Percentiles rank a stretch among this genome's conserved stretches.
phyloP scores from a whole-genome alignment of 2,329 filamentous ascomycete species.

The Domatiomyces globalis region DNA sequence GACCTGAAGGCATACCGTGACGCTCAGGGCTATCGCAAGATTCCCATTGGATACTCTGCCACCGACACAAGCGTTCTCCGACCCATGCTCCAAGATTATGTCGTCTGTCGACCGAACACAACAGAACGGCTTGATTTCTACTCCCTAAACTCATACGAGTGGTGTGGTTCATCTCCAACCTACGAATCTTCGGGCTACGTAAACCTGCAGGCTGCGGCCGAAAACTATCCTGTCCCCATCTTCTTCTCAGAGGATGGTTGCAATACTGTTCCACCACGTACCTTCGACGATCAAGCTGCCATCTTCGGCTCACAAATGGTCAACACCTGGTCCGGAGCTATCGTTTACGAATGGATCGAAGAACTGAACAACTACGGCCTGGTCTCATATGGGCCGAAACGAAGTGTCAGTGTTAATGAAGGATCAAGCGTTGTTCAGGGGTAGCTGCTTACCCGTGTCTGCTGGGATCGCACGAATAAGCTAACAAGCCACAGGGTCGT shows the following conservation, averaged over 20 bases:
- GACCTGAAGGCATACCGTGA: slow-evolving; percentile 74
- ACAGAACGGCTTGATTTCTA: slow-evolving; percentile 67
- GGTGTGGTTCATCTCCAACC: slow-evolving; percentile 44
- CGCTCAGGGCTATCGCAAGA: slow-evolving; percentile 59
- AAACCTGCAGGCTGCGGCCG: slow-evolving; percentile 51
- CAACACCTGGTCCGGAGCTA: slow-evolving; percentile 56
- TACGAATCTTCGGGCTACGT: slow-evolving; percentile 56
- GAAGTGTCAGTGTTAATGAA: slow-evolving; percentile 35
- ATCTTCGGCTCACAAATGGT: slow-evolving; percentile 65
- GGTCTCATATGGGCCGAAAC: slow-evolving; percentile 56
- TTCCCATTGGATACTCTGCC: slow-evolving; percentile 76
- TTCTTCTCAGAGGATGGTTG: slow-evolving; percentile 86
- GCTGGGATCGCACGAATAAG: neutral
- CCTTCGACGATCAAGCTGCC: slow-evolving; percentile 51
- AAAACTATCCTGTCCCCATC: slow-evolving; percentile 64
- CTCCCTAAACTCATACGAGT: slow-evolving; percentile 71
- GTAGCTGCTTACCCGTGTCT: slow-evolving; percentile 33
- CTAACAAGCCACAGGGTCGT: slow-evolving; percentile 37
- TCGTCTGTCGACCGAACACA: slow-evolving; percentile 60
- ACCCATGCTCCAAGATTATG: slow-evolving; percentile 55
- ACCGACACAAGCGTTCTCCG: slow-evolving; percentile 63
- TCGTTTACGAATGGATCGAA: slow-evolving; percentile 83
- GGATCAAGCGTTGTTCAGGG: slow-evolving; percentile 41
- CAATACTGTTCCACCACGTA: slow-evolving; percentile 39
- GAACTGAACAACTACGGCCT: slow-evolving; percentile 74